Evolutionary conservation across 768 basidiomycete genomes (phyloP), one percentile per base, ranked within the genome.

Genomic region (Pisolithus sp.): DNA sequence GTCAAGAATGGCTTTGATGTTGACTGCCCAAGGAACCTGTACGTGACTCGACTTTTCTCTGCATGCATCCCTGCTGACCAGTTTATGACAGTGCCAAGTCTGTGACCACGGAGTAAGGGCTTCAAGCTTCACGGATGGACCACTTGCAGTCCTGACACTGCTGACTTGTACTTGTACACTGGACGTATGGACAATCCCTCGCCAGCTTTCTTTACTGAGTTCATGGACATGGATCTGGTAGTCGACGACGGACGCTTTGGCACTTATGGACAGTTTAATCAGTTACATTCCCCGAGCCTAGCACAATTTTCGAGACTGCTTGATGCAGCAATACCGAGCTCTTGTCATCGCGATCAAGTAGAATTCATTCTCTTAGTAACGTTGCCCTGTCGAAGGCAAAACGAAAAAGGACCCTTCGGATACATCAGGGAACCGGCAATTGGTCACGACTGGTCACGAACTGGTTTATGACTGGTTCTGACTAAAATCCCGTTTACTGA

Each of bases 1-100:
- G 85, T 98, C 61, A 87, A 80, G 76, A 93, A 93, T 66, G 96
- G 94, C 30, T 93, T 90, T 58, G 95, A 98, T 66, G 95, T 98
- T 59, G 95, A 99, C 68, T 96, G 96, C 85, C 95, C 95, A 40
- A 79, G 95, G 64, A 97, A 97, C 76, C 74, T 97, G 86, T 90
- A 64, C 62, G 89, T 79, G 31, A 18, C 8, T 46, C 13, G 49
- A n/a, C n/a, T 36, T 49, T 48, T 28, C 13, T 12, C n/a, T 51
- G 18, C 49, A 26, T 42, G 24, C 18, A 56, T 17, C n/a, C 50
- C 36, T 46, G 26, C 54, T 57, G 18, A 62, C 45, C 18, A 38
- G 12, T 34, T 54, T 46, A 44, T 15, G 56, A 4, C 58, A 86
- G 85, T 73, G 85, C 85, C 52, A 87, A 87, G 65, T 87, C 85